Percentiles rank a stretch among this genome's conserved stretches.
Conservation (phyloP, 768 basidiomycete genomes). For the Leccinum imitatum region DNA sequence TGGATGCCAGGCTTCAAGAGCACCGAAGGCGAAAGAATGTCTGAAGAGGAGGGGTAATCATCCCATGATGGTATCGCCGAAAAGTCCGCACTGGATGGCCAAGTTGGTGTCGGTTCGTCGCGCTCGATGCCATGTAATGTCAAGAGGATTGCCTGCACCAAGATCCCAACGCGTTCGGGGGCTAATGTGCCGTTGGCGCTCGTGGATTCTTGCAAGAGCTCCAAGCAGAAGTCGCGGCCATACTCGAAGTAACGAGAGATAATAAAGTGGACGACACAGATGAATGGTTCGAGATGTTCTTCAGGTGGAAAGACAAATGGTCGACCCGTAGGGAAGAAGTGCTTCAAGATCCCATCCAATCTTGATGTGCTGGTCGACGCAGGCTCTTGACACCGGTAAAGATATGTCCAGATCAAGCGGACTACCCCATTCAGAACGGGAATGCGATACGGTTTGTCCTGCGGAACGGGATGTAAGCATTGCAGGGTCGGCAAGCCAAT, state of each 20-base stretch:
- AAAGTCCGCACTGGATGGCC: slow-evolving; percentile 81
- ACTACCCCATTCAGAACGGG: slow-evolving; percentile 79
- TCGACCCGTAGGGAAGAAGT: slow-evolving; percentile 77
- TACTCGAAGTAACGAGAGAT: slow-evolving; percentile 83
- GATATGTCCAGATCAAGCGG: slow-evolving; percentile 88
- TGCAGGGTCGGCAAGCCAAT: neutral
- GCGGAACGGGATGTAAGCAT: slow-evolving; percentile 3
- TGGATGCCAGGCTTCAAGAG: slow-evolving; percentile 65
- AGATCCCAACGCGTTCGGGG: slow-evolving; percentile 73
- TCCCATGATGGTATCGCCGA: slow-evolving; percentile 45
- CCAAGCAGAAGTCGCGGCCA: slow-evolving; percentile 77
- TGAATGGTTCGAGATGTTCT: slow-evolving; percentile 73
- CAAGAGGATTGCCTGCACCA: slow-evolving; percentile 72
- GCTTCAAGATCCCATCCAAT: slow-evolving; percentile 69
- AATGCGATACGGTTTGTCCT: slow-evolving; percentile 77
- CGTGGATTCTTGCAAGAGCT: slow-evolving; percentile 71
- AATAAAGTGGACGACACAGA: slow-evolving; percentile 78
- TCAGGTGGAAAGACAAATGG: slow-evolving; percentile 63
- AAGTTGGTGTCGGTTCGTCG: slow-evolving; percentile 66
- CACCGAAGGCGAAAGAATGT: slow-evolving; percentile 54
- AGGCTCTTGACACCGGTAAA: slow-evolving; percentile 90
- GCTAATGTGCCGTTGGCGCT: slow-evolving; percentile 49
- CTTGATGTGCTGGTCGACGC: slow-evolving; percentile 77
- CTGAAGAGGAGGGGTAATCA: slow-evolving; percentile 73
- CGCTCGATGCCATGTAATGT: slow-evolving; percentile 72